Conservation (phyloP, 208 protist species). For the Herpetomonas muscarum region DNA sequence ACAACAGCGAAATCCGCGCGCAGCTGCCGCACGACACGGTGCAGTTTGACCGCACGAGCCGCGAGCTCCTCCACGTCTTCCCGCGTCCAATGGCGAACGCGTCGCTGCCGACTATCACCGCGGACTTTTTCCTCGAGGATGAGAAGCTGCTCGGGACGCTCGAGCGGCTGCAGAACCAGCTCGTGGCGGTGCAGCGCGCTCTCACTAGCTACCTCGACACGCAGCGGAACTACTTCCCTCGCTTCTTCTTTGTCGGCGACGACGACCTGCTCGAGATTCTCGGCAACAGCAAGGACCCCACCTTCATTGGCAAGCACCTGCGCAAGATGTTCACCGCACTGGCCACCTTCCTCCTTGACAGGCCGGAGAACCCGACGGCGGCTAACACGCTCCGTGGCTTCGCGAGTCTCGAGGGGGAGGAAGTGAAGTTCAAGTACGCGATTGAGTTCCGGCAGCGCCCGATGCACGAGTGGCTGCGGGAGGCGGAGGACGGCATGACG, state of each 20-base stretch:
- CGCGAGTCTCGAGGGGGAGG: slow-evolving; percentile 91
- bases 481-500: slow-evolving; percentile 90
- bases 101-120: slow-evolving; percentile 42
- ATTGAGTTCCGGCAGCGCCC: slow-evolving; percentile 54
- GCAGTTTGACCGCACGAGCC: slow-evolving; percentile 92
- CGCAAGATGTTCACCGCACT: slow-evolving; percentile 99
- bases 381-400: slow-evolving; percentile 82
- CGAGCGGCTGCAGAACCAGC: slow-evolving; percentile 88
- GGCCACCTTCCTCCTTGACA: slow-evolving; percentile 54
- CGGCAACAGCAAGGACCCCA: slow-evolving; percentile 94
- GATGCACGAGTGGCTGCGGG: slow-evolving; percentile 94
- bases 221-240: slow-evolving; percentile 96
- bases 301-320: slow-evolving; percentile 96
- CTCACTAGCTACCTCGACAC: slow-evolving; percentile 97
- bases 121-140: slow-evolving; percentile 92
- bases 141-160: slow-evolving; percentile 87
- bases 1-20: slow-evolving; percentile 92
- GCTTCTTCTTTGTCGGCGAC: slow-evolving; percentile 99
- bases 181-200: slow-evolving; percentile 95
- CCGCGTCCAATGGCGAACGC: slow-evolving; percentile 68
- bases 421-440: slow-evolving; percentile 66
- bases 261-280: slow-evolving; percentile 99
- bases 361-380: slow-evolving; percentile 7
- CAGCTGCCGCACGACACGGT: slow-evolving; percentile 94
- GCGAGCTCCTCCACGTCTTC: slow-evolving; percentile 94